Conservation (phyloP, 257 asterid genomes). For the Orobanche coerulescens region DNA sequence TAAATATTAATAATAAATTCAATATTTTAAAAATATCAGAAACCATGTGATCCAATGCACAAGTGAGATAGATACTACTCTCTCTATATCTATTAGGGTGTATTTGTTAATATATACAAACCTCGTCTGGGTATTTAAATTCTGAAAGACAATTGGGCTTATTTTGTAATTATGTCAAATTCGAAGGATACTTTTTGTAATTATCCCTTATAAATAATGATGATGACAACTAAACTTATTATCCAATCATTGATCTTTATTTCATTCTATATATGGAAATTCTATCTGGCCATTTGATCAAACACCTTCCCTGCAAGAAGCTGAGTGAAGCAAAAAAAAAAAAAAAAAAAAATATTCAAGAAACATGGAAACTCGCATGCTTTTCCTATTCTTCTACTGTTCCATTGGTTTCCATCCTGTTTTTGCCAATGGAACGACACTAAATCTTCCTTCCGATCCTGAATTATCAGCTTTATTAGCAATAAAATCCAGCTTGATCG, state of each 20-base stretch:
- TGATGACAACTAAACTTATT: constrained; percentile 37
- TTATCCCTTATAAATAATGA: background rate
- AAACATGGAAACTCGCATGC: constrained; percentile 24
- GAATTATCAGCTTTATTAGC: constrained; percentile 42
- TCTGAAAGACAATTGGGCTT: background rate
- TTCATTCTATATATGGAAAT: constrained; percentile 29
- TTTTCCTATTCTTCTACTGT: constrained; percentile 37
- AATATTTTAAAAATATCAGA: no score
- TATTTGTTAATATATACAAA: no score
- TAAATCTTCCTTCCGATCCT: background rate
- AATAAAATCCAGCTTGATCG: constrained; percentile 46
- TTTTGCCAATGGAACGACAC: constrained; percentile 34
- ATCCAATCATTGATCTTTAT: constrained; percentile 32
- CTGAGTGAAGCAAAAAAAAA: constrained; percentile 25
- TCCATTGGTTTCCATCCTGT: constrained; percentile 39
- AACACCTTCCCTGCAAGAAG: constrained; percentile 28
- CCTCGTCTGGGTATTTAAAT: constrained; percentile 10
- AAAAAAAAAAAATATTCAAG: background rate
- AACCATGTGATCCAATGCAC: no score
- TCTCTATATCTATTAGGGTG: no score
- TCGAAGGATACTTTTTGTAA: background rate
- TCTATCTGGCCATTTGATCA: constrained; percentile 23
- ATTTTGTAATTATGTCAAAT: background rate
- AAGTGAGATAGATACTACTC: no score
- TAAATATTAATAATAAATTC: no score